Base-by-base conservation (phyloP, 1,284 basidiomycete genomes). In the Trametes pubescens region DNA sequence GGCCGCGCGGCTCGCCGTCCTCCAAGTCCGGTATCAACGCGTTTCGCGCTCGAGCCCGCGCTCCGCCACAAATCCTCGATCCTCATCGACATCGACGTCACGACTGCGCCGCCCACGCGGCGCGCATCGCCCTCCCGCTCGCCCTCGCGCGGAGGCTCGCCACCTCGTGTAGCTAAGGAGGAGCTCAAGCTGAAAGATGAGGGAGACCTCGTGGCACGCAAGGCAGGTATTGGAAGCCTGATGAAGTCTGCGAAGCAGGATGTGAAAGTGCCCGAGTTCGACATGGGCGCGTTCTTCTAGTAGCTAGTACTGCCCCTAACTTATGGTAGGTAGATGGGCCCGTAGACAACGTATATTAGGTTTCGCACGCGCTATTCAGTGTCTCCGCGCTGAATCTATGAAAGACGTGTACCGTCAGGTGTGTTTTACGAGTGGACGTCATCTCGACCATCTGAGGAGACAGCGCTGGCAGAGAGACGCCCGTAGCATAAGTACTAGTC, bases 201-300 rank as follows among this genome's bases (percentile, higher is more conserved):
- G 69, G 82, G 79, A 16, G 87, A 91, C 74, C 72, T 86, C 48
- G 75, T 84, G 44, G 84, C 87, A 10, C 82, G 87, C 18, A 91
- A 92, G 71, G 88, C 88, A 58, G 93, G 91, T 24, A 77, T 95
- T 52, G 94, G 94, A 4, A 92, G 83, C 70, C 76, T 96, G 72
- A 90, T 96, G 79, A 94, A 92, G 79, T 86, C 91, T 13, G 94
- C 94, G n/a, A 95, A 92, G 72, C 88, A 92, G 69, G 90, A 94
- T 74, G 85, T 93, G 34, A 83, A 91, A 72, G 90, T 95, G 53
- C 91, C 93, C 7, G 94, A 95, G 74, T 93, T 95, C 73, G 86
- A 93, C 75, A 94, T 96, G 88, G 82, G 81, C 74, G 84, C 86
- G n/a, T 94, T 92, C 73, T 85, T 80, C 67, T 81, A 65, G 69